Percentiles rank a stretch among this genome's conserved stretches.
These are phyloP conservation scores for Penicillium sp. DNA, from an alignment of 2,329 filamentous ascomycete species.

Conservation along the genomic window DNA sequence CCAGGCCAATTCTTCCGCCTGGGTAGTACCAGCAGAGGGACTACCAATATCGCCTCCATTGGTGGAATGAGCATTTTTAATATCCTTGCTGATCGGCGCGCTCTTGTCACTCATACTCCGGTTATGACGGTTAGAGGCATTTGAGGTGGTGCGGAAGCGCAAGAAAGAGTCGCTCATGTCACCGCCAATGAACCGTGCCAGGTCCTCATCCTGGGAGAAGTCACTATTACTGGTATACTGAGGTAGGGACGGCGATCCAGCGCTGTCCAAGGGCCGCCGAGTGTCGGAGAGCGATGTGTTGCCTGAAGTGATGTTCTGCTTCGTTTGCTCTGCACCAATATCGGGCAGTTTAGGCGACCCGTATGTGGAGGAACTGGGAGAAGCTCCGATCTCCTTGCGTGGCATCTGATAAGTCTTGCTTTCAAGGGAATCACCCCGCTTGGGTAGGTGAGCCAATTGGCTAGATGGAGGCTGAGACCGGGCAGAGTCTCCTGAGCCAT, in stretches of 20 bases:
- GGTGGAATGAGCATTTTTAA: conserved; percentile 69
- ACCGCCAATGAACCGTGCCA: conserved; percentile 80
- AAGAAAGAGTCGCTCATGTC: conserved; percentile 78
- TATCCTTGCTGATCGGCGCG: conserved; percentile 59
- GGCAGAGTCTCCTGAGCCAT: conserved; percentile 45
- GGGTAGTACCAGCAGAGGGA: conserved; percentile 63
- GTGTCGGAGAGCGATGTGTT: conserved; percentile 42
- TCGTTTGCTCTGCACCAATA: conserved; percentile 11
- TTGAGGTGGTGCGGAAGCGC: conserved; percentile 68
- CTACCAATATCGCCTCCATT: conserved; percentile 66
- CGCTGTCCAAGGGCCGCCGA: conserved; percentile 42
- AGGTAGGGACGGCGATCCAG: conserved; percentile 66
- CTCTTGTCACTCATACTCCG: conserved; percentile 76
- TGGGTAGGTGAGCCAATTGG: conserved; percentile 44
- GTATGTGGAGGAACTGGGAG: conserved; percentile 33
- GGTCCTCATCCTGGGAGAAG: conserved; percentile 93
- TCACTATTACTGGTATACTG: conserved; percentile 68
- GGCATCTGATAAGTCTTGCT: conserved; percentile 55
- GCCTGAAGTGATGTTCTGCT: conserved; percentile 42
- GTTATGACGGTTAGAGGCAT: conserved; percentile 90
- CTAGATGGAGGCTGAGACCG: conserved; percentile 34
- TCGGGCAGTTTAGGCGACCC: conserved; percentile 43
- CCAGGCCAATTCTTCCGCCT: conserved; percentile 63
- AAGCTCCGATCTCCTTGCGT: conserved; percentile 62
- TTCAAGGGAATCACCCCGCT: conserved; percentile 62